Conservation (phyloP, 495 filamentous ascomycete genomes). For the Chaetomium cochliodes region DNA sequence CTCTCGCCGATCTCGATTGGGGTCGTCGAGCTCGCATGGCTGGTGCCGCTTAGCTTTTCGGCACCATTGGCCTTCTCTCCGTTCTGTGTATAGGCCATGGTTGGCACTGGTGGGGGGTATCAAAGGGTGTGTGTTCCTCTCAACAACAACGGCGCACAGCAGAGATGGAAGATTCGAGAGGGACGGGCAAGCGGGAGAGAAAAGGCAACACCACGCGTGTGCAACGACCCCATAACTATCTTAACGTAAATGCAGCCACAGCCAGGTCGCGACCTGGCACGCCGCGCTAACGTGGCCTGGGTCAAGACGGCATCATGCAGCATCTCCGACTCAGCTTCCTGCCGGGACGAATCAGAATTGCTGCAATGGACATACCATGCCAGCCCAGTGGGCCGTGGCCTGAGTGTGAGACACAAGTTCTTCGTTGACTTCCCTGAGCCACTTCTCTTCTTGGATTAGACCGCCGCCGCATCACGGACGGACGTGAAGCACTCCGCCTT, state of each 20-base stretch:
- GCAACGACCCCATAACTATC: background rate
- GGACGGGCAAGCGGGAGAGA: background rate
- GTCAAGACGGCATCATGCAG: background rate
- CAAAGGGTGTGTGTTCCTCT: background rate
- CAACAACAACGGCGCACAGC: too few relatives aligned
- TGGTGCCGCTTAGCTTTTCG: slow-evolving; percentile 12
- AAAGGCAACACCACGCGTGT: background rate
- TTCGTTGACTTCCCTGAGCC: background rate
- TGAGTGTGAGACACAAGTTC: background rate
- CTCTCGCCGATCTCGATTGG: slow-evolving; percentile 20
- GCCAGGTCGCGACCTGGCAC: background rate
- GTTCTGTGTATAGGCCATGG: slow-evolving; percentile 18
- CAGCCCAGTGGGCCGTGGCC: background rate
- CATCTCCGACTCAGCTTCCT: background rate
- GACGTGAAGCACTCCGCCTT: too few relatives aligned
- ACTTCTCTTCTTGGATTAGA: too few relatives aligned
- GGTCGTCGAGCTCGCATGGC: slow-evolving; percentile 14
- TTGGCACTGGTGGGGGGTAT: background rate
- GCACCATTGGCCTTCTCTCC: slow-evolving; percentile 24
- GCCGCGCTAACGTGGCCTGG: background rate
- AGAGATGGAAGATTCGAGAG: background rate
- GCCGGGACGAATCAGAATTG: background rate
- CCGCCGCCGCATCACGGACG: too few relatives aligned
- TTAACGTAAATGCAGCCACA: background rate
- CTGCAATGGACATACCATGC: background rate